Base-by-base conservation (phyloP, 179 eudicot species). In the Silene coronaria region DNA sequence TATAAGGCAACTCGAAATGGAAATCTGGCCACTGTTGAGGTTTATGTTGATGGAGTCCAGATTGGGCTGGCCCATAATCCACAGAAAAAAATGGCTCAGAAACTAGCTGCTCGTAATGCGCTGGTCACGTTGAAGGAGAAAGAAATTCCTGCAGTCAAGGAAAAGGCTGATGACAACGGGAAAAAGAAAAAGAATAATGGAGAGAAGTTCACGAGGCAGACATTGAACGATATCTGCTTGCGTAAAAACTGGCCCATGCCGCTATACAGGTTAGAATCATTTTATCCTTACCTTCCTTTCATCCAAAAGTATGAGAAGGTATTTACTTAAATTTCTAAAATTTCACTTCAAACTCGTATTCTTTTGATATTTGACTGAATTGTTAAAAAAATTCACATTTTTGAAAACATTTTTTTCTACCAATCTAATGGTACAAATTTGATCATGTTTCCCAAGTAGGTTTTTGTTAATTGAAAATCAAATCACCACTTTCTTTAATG, bases 161-260 rank as follows among this genome's bases (percentile, higher is more conserved):
- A 81, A 27, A 84, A 82, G 55, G 81, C 48, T 42, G 86, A 81
- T 11, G 92, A 88, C 77, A 84, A 84, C n/a, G 91, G 81, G 66
- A 91, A 89, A 85, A 88, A 86, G 86, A 85, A 72, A 58, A 87
- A 86, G 80, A 91, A 85, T 71, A 87, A 80, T 45, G 85, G 79
- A 75, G 96, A 88, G 58, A 86, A 93, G 42, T 96, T 89, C 84
- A 96, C 99, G 17, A 89, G 99, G 79, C 99, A 96, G 85, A 96
- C 99, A 13, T 77, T 96, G 74, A 96, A 96, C 57, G 99, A 96
- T 78, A 96, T 96, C 26, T 96, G 99, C 78, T 78, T 96, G 84
- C 97, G 98, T 13, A 90, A 86, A 79, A 93, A 96, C 82, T 96
- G 99, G 99, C 99, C 99, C 28, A 96, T 96, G 97, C 99, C 99